Percentiles rank a stretch among this genome's conserved stretches.
These are phyloP conservation scores for Erysimum cheiranthoides DNA, from an alignment of 345 rosid genomes.

Conservation along the genomic window DNA sequence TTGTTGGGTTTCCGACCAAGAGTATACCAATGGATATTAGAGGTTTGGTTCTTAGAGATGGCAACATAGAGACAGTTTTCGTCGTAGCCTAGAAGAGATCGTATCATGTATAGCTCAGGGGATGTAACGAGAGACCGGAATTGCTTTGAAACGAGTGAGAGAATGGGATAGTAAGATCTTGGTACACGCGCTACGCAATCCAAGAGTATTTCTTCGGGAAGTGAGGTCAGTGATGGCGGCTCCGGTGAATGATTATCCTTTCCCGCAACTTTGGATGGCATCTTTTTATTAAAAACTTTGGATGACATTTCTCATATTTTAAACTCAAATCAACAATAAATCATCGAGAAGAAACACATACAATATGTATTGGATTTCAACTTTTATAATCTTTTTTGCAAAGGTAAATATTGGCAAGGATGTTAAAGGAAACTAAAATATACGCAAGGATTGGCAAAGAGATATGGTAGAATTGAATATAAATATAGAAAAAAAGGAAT, in stretches of 20 bases:
- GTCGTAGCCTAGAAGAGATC: not conserved
- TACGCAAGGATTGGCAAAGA: not conserved
- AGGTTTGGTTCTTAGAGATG: conserved; percentile 8
- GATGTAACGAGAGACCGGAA: conserved; percentile 21
- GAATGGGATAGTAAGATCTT: conserved; percentile 2
- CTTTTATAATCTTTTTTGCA: not conserved
- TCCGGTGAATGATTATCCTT: not conserved
- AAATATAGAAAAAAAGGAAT: not conserved
- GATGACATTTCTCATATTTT: conserved; percentile 10
- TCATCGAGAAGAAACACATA: not conserved
- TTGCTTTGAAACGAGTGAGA: not conserved
- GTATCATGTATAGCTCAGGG: not conserved
- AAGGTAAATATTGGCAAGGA: not conserved
- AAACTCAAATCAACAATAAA: not conserved
- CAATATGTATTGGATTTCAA: not conserved
- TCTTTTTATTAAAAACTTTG: not conserved
- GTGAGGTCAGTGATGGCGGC: not conserved
- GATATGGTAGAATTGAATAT: not conserved
- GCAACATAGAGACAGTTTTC: conserved; percentile 20
- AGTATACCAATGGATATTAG: conserved; percentile 11
- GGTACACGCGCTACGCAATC: conserved; percentile 18
- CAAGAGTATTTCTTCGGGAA: conserved; percentile 8
- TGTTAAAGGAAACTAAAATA: not conserved
- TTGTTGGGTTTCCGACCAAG: conserved; percentile 21
- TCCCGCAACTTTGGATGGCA: not conserved